Evolutionary conservation across 495 filamentous ascomycete species (phyloP), one percentile per base, ranked within the genome.

Genomic region (Aspergillus coremiiformis): DNA sequence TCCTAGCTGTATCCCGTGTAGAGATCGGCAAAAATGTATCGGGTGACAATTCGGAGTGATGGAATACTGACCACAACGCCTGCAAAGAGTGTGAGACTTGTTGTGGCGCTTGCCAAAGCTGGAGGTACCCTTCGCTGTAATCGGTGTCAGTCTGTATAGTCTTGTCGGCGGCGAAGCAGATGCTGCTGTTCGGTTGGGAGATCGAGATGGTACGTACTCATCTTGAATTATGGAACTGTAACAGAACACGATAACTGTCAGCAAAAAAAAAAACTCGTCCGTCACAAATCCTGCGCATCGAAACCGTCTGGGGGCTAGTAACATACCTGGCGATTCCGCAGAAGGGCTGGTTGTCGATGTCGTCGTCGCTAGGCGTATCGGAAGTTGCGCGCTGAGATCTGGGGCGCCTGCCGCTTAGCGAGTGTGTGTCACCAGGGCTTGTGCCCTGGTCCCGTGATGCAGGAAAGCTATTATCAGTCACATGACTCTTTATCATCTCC

Each of bases 31-130:
- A 44, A n/a, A 51, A 54, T 50, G 39, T 39, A 49, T 35, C 49
- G 54, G 47, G 20, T 20, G 43, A 59, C 47, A 21, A 57, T 55
- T 58, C 43, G 53, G 49, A 52, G 50, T 51, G 49, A 53, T 54
- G 52, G 39, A 59, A 68, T 80, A 87, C 86, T 80, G 72, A 95
- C 93, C 93, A 85, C 93, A 98, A 75, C 93, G 94, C 81, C 94
- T 84, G 88, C 93, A 98, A 72, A 98, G 82, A 64, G 89, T 93
- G 82, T 98, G 93, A 75, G 94, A 89, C 82, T 98, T 98, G 81
- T 92, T 98, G 82, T 98, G 89, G 83, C 89, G 89, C 84, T 92
- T 93, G 76, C 90, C 91, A 75, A 95, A 95, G 79, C 85, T 90
- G 72, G 86, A 90, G 69, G 90, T 95, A 84, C 90, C 90, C 88